These are phyloP conservation scores for Xerocomellus intermedius DNA, from an alignment of 768 basidiomycete genomes.

Conservation along the genomic window DNA sequence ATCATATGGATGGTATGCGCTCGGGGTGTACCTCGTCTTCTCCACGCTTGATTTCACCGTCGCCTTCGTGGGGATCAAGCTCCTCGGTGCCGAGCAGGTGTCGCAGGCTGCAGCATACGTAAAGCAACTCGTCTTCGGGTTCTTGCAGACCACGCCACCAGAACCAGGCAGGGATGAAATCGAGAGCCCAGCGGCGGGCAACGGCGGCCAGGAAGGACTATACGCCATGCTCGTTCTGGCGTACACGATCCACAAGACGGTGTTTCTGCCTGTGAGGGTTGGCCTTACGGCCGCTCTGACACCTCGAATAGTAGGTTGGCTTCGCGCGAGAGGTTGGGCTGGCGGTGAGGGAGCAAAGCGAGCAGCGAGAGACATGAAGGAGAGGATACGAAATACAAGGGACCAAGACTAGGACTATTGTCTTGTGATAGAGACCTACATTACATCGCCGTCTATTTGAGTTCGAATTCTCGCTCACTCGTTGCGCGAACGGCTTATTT, in stretches of 20 bases:
- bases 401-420: constrained; percentile 17
- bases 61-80: constrained; percentile 79
- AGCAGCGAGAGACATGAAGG: constrained; percentile 49
- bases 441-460: constrained; percentile 12
- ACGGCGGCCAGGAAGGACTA: constrained; percentile 63
- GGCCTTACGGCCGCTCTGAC: constrained; percentile 87
- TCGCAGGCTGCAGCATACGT: constrained; percentile 58
- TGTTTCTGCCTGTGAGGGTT: constrained; percentile 85
- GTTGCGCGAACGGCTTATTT: neutral
- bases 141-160: constrained; percentile 52
- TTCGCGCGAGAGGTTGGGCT: constrained; percentile 79
- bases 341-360: constrained; percentile 67
- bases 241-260: constrained; percentile 93
- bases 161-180: constrained; percentile 70
- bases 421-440: constrained; percentile 3
- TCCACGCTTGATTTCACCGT: constrained; percentile 78
- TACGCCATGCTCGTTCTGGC: constrained; percentile 93
- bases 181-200: constrained; percentile 38
- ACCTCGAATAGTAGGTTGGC: constrained; percentile 82
- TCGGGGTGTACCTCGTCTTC: constrained; percentile 82
- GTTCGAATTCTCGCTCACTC: constrained; percentile 2
- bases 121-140: constrained; percentile 44
- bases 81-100: constrained; percentile 90
- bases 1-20: constrained; percentile 93
- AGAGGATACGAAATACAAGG: constrained; percentile 31